Percentiles rank a stretch among this genome's conserved stretches.
Evolutionary conservation across 495 filamentous ascomycete species (phyloP).

Genomic region (Xylaria acuta): DNA sequence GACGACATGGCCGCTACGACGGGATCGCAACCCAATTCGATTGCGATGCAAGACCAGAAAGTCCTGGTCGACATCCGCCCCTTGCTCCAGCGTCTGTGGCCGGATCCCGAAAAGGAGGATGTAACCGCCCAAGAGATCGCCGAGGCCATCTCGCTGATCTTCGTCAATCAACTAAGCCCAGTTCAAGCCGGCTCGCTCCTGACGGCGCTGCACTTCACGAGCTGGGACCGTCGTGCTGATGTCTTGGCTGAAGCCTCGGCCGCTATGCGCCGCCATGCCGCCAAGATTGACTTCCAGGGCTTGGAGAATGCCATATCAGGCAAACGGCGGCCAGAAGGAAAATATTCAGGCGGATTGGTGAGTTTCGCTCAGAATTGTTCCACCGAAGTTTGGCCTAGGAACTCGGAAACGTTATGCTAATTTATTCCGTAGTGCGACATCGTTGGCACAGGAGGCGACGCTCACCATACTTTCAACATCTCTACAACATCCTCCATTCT

Average conservation of each 20-base stretch:
- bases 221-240: slow-evolving; percentile 74
- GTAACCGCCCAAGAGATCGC: slow-evolving; percentile 84
- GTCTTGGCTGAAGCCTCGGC: slow-evolving; percentile 80
- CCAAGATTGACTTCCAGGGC: slow-evolving; percentile 53
- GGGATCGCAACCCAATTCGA: slow-evolving; percentile 19
- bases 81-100: slow-evolving; percentile 80
- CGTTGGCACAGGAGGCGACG: slow-evolving; percentile 96
- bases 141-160: slow-evolving; percentile 83
- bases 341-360: slow-evolving; percentile 74
- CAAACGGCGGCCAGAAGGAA: slow-evolving; percentile 66
- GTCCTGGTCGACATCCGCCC: slow-evolving; percentile 72
- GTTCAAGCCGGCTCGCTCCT: slow-evolving; percentile 85
- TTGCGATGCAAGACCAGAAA: slow-evolving; percentile 35
- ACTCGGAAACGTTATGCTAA: neutral
- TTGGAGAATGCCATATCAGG: slow-evolving; percentile 55
- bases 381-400: neutral
- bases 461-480: slow-evolving; percentile 97
- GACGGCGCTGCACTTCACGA: slow-evolving; percentile 87
- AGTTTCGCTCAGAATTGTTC: slow-evolving; percentile 30
- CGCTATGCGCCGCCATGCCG: slow-evolving; percentile 64
- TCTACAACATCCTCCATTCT: slow-evolving; percentile 93
- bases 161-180: slow-evolving; percentile 80
- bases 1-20: neutral
- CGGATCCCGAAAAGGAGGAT: slow-evolving; percentile 69
- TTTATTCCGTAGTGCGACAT: slow-evolving; percentile 79